These are phyloP conservation scores for Coniella vitis DNA, from an alignment of 2,329 filamentous ascomycete genomes.

Conservation along the genomic window DNA sequence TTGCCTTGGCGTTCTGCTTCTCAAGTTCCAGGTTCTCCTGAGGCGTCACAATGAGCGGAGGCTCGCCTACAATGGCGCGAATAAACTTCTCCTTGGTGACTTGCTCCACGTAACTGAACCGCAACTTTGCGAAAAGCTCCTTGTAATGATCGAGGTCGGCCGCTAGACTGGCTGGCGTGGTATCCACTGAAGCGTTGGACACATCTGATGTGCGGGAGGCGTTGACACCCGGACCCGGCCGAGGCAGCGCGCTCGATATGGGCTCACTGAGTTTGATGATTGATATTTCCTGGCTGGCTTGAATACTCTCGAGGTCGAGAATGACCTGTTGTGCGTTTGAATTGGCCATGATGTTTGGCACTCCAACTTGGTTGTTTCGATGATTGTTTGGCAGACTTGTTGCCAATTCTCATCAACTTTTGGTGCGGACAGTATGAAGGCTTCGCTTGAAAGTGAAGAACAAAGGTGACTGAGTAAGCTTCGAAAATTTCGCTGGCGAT, in stretches of 20 bases:
- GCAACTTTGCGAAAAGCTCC: slow-evolving; percentile 90
- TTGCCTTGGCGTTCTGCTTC: slow-evolving; percentile 58
- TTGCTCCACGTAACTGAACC: slow-evolving; percentile 96
- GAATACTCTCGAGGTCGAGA: slow-evolving; percentile 44
- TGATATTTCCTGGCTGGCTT: slow-evolving; percentile 55
- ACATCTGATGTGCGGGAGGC: slow-evolving; percentile 62
- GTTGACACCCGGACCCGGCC: slow-evolving; percentile 27
- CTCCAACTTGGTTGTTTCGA: too few species aligned
- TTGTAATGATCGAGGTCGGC: slow-evolving; percentile 87
- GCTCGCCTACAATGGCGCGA: slow-evolving; percentile 83
- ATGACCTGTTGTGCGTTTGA: slow-evolving; percentile 34
- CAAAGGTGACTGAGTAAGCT: too few species aligned
- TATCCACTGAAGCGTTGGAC: slow-evolving; percentile 57
- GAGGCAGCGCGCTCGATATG: slow-evolving; percentile 49
- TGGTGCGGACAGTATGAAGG: too few species aligned
- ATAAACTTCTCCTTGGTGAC: slow-evolving; percentile 98
- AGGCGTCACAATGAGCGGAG: slow-evolving; percentile 75
- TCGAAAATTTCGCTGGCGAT: not conserved
- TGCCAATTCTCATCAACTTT: too few species aligned
- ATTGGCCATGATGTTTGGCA: slow-evolving; percentile 25
- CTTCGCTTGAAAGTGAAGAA: too few species aligned
- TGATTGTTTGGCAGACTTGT: not conserved
- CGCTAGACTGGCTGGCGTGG: slow-evolving; percentile 68
- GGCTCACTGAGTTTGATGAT: slow-evolving; percentile 74
- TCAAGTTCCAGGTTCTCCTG: slow-evolving; percentile 78